These are phyloP conservation scores for Ceratocystis albifundus DNA, from an alignment of 2,329 filamentous ascomycete species.

Conservation along the genomic window DNA sequence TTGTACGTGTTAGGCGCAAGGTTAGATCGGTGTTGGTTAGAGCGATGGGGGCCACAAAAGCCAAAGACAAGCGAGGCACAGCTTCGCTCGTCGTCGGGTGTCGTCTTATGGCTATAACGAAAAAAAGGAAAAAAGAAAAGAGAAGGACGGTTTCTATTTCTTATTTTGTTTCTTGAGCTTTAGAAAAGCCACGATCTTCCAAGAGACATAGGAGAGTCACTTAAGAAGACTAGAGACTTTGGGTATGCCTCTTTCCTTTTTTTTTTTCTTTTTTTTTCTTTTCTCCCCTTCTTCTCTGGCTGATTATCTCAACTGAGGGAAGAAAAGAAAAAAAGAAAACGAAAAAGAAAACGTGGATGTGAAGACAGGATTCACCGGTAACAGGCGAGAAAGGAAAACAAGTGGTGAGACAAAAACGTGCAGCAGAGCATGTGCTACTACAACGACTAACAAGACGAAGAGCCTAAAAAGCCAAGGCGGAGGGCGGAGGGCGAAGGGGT, in stretches of 20 bases:
- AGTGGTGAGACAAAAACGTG: constrained; percentile 16
- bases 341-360: constrained; percentile 9
- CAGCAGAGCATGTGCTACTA: constrained; percentile 4
- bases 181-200: neutral
- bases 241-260: neutral
- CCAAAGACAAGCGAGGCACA: constrained; percentile 6
- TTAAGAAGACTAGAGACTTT: no score
- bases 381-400: constrained; percentile 21
- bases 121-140: neutral
- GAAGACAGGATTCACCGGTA: constrained; percentile 17
- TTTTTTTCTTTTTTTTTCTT: no score
- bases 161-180: neutral
- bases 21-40: neutral
- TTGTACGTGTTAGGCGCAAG: neutral
- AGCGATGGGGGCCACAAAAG: constrained; percentile 7
- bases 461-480: constrained; percentile 1
- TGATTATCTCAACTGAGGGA: neutral
- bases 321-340: neutral
- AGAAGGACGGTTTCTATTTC: neutral
- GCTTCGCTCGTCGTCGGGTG: neutral
- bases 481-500: neutral
- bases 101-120: neutral
- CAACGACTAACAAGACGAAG: neutral
- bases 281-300: neutral
- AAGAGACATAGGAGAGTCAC: neutral